Base-by-base conservation (phyloP, 108 stramenopile genomes). In the Discostella pseudostelligera region DNA sequence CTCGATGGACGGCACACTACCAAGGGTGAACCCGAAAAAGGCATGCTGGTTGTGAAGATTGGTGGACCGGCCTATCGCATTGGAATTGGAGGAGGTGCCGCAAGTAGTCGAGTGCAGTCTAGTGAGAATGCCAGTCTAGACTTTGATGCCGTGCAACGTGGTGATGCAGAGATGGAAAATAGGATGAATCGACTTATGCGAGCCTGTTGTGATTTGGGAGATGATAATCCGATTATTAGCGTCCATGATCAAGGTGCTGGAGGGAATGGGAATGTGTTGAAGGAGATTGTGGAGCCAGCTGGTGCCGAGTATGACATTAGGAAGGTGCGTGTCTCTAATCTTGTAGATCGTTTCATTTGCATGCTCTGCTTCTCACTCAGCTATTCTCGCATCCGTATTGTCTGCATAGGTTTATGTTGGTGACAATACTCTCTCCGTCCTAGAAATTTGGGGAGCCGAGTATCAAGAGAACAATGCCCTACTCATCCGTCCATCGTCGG, bases 91-190 rank as follows among this genome's bases (percentile, higher is more conserved):
- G 99, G 99, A 24, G 97, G 97, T 3, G 97, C 97, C 21, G 99
- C 99, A 2, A 94, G 92, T 12, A 89, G 87, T 56, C 77, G 96
- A 10, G 94, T 94, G 16, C 87, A 95, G 60, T 88, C 85, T 53
- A 79, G 84, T 17, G 93, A 88, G 47, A 86, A 94, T 54, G 96
- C 96, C 25, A 87, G 75, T 40, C 82, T 99, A 24, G 99, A 99
- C 80, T 98, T 99, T 74, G 91, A 99, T 80, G 99, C 99, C 13
- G 99, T 99, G 14, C 99, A 99, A 78, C 86, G 99, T 26, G 99
- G 99, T 22, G 99, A 99, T 76, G 99, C 99, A 24, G 97, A 99
- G 87, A 99, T 99, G 99, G 96, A 95, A 78, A 98, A 98, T 74
- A 83, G 96, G 26, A 83, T 99, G 86, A 98, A 98, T 76, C 84